Evolutionary conservation across 495 filamentous ascomycete species (phyloP), one percentile per base, ranked within the genome.

Genomic region (Penicillium atrosanguineum): DNA sequence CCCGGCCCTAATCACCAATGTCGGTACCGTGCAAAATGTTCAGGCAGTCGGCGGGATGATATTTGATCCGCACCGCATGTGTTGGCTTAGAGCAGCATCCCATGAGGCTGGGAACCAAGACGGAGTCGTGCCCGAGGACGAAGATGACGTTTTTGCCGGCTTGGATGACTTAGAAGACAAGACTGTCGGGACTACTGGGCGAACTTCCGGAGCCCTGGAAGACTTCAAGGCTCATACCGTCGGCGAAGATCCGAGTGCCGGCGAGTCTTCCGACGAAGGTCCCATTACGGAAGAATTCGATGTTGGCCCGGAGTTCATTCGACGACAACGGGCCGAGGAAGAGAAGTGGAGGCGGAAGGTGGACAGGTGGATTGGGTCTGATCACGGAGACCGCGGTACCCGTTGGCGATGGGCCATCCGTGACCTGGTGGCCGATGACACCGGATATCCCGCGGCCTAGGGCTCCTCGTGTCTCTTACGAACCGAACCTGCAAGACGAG

Each of bases 271-370:
- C 5, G 87, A 91, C 53, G 87, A 91, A 61, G 89, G 87, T 81
- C 80, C 90, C 26, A 89, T 95, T 23, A 91, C 90, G 12, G 94
- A 98, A 69, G 94, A 97, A 68, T 98, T 97, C 64, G 94, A 98
- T 68, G 88, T 98, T 43, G 94, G 94, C 1, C 95, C 95, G 6
- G 89, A 91, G 70, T 98, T 97, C 64, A 86, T 97, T 44, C 81
- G 84, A 56, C 80, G 90, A 37, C 93, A 97, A 68, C 73, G 88
- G 49, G 91, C 91, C 53, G 94, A 97, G 69, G 94, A 98, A 71
- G 87, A 88, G 46, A 80, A 88, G 58, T 98, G 94, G 95, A 79
- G 86, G 57, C 82, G 84, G 67, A 90, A 90, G 67, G 88, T 90
- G 42, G 83, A 85, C 54, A 84, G 80, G 44, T 98, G 95, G 94